Base-by-base conservation (phyloP, 441 rosid species). In the Capsella rubella region DNA sequence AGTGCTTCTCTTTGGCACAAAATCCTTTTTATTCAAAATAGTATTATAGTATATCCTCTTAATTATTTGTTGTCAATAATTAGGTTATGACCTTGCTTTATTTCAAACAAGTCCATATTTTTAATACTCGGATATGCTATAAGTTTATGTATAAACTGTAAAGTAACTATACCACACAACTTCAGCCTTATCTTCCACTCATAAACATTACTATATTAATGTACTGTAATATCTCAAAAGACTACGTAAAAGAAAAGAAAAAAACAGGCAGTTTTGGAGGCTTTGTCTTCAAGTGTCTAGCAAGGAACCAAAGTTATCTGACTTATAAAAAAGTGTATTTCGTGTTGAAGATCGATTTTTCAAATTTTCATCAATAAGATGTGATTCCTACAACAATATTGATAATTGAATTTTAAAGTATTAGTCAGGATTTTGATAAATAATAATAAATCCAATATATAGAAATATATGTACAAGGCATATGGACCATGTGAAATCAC, bases 161-260 rank as follows among this genome's bases (percentile, higher is more conserved):
- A 50, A 71, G 8, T 53, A 71, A 65, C 18, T 16, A 45, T 71
- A 72, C 47, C 64, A 55, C 52, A 67, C 58, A 43, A 65, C 58
- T 28, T 71, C 73, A 77, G 49, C 73, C 80, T 77, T 77, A 77
- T 77, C 80, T 35, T 66, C 76, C 73, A 65, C 73, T 77, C 77
- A 34, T 51, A 51, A 27, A 65, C n/a, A 47, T 53, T 53, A 27
- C n/a, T 43, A 70, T 56, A 63, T 16, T 16, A 16, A 16, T 21
- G 25, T 21, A 21, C 25, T 45, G 53, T 55, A 8, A 49, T 76
- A 64, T 76, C 46, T 50, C 50, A n/a, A 61, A 62, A 46, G 47
- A 15, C 16, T 13, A 52, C 25, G 25, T 21, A 21, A 21, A 21
- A 45, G 10, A 40, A 40, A 16, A n/a, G n/a, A n/a, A 39, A 7